Base-by-base conservation (phyloP, 2,329 filamentous ascomycete genomes). In the Beauveria medogensis region DNA sequence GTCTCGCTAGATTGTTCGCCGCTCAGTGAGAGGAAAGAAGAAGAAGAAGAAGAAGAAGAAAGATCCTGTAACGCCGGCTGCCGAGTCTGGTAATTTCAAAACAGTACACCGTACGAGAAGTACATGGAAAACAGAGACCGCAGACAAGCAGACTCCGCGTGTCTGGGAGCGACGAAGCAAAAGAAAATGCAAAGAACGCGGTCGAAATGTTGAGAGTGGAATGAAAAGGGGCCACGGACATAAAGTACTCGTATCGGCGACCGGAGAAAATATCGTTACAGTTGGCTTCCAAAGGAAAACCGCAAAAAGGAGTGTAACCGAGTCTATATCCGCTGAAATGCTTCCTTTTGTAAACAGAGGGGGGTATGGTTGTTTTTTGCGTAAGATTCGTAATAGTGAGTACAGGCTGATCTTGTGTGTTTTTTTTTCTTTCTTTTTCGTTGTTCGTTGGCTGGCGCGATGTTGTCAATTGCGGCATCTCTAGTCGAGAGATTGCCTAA, bases 401-500 rank as follows among this genome's bases (percentile, higher is more conserved):
- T 52, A 51, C 40, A 54, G n/a, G 28, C 8, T 22, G 30, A n/a
- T 51, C 20, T 41, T 40, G 3, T 40, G 16, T 2, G 18, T 34
- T 47, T 46, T n/a, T 59, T 22, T 14, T 44, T 51, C 14, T 24
- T 34, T 22, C 3, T 6, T 16, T 37, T 20, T 30, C 9, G 22
- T 46, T 34, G 24, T 30, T 37, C 14, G 30, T 34, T 34, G 34
- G 34, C 34, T 37, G 34, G 14, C 10, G 34, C 34, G 14, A 37
- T 37, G 14, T 16, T 5, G 12, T 37, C 34, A 16, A 37, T 6
- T 16, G 5, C 34, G 44, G 28, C 30, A 48, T 28, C 24, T 8
- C 14, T 18, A 14, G 14, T n/a, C 24, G 24, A 14, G 26, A 22
- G 3, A 8, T 26, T 18, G 24, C n/a, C 55, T 50, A 77, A 48